Percentiles rank a stretch among this genome's conserved stretches.
Evolutionary conservation across 1,284 basidiomycete species (phyloP).

Genomic region (Leucoagaricus sp.): DNA sequence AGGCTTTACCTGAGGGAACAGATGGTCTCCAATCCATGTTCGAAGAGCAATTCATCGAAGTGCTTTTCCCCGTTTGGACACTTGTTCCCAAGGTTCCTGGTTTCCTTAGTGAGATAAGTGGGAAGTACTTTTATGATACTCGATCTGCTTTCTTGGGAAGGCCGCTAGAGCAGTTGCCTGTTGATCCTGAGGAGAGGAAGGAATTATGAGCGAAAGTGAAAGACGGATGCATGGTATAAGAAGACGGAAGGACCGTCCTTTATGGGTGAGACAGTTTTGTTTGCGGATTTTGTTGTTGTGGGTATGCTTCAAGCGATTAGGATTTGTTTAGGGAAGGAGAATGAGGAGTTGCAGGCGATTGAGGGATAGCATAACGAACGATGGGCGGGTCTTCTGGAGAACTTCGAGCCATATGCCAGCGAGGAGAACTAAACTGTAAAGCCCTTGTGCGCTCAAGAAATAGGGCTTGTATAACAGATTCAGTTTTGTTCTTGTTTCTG

Average conservation of each 20-base stretch:
- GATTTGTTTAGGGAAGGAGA: slow-evolving; percentile 28
- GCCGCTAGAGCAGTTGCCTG: slow-evolving; percentile 33
- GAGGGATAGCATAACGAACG: slow-evolving; percentile 30
- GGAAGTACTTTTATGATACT: slow-evolving; percentile 37
- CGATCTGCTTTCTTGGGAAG: slow-evolving; percentile 32
- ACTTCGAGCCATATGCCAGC: slow-evolving; percentile 14
- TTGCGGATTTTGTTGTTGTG: slow-evolving; percentile 37
- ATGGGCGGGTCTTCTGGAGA: slow-evolving; percentile 32
- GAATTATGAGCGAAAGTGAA: slow-evolving; percentile 32
- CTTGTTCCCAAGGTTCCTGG: slow-evolving; percentile 22
- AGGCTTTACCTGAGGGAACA: slow-evolving; percentile 31
- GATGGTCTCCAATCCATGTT: slow-evolving; percentile 33
- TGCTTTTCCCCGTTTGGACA: slow-evolving; percentile 19
- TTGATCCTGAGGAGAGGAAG: slow-evolving; percentile 27
- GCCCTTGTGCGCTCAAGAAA: too few relatives aligned
- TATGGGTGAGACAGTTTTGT: slow-evolving; percentile 28
- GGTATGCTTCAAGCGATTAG: slow-evolving; percentile 31
- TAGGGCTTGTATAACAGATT: background rate
- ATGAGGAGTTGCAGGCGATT: slow-evolving; percentile 35
- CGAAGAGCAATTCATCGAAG: slow-evolving; percentile 18
- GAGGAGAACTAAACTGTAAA: background rate
- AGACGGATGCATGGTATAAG: slow-evolving; percentile 29
- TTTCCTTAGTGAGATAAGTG: slow-evolving; percentile 32
- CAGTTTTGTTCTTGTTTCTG: too few relatives aligned
- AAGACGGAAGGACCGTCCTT: slow-evolving; percentile 30